Percentiles rank a stretch among this genome's conserved stretches.
Evolutionary conservation across 257 asterid genomes (phyloP).

Genomic region (Jacaranda copaia): DNA sequence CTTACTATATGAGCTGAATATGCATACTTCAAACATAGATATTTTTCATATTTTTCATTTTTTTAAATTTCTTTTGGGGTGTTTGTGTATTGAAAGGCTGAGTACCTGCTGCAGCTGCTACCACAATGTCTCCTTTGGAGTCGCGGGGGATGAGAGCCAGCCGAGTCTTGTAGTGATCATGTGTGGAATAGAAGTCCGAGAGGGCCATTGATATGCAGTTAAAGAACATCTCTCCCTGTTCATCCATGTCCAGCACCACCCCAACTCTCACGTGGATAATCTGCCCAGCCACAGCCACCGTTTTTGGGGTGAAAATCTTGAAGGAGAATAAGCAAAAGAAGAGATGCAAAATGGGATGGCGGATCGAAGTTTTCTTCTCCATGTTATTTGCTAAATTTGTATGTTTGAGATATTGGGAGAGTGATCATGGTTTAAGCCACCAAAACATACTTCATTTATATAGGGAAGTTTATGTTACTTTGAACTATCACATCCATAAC

Average conservation of each 20-base stretch:
- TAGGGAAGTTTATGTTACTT: neutral
- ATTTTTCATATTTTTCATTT: neutral
- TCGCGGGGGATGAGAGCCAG: conserved; percentile 46
- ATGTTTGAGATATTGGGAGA: conserved; percentile 1
- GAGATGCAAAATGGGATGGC: neutral
- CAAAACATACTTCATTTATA: neutral
- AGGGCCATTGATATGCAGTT: conserved; percentile 70
- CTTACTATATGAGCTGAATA: neutral
- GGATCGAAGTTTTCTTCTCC: conserved; percentile 9
- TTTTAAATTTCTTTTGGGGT: too few relatives aligned
- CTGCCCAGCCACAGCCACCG: conserved; percentile 34
- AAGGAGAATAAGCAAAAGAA: conserved; percentile 21
- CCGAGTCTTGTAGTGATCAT: conserved; percentile 44
- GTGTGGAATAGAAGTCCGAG: conserved; percentile 55
- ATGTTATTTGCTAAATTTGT: neutral
- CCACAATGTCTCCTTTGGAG: conserved; percentile 46
- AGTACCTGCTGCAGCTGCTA: conserved; percentile 63
- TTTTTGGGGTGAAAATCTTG: conserved; percentile 3
- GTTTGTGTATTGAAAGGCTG: neutral
- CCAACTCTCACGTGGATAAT: conserved; percentile 52
- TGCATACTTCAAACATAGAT: neutral
- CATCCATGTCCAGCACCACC: conserved; percentile 55
- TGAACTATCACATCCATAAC: neutral
- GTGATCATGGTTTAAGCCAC: neutral
- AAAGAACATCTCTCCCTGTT: conserved; percentile 43